phyloP scores from a whole-genome alignment of 306 rosid genomes.

The Mucuna pruriens region DNA sequence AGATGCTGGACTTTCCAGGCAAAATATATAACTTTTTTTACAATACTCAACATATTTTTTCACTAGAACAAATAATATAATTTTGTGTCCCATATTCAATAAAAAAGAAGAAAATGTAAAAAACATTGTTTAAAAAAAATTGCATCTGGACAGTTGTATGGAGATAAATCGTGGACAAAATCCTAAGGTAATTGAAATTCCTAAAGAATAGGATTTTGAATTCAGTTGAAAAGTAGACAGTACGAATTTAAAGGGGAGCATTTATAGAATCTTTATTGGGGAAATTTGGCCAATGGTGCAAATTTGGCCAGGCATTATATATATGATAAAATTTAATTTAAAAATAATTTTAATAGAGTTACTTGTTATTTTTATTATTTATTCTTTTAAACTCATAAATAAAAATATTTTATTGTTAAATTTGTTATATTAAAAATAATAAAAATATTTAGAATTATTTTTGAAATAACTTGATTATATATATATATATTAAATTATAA shows the following conservation, averaged over 20 bases:
- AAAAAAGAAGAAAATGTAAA: not conserved
- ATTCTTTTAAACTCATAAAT: no score
- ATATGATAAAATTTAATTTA: no score
- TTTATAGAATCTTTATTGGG: not conserved
- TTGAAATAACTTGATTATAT: no score
- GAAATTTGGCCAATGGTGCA: no score
- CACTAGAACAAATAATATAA: not conserved
- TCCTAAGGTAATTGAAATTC: not conserved
- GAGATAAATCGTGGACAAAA: not conserved
- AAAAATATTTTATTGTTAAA: no score
- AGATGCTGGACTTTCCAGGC: not conserved
- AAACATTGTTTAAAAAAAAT: not conserved
- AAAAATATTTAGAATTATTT: no score
- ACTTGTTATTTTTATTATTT: no score
- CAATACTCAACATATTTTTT: not conserved
- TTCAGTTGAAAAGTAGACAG: not conserved
- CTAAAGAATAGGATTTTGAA: not conserved
- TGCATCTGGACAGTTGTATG: constrained; percentile 6
- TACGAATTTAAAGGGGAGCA: not conserved
- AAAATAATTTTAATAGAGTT: no score
- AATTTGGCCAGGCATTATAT: no score
- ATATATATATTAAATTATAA: no score
- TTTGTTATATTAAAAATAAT: no score
- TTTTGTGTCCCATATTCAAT: not conserved
- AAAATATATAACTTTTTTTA: no score